phyloP scores from a whole-genome alignment of 768 basidiomycete genomes.

The Rhizopogon vulgaris region DNA sequence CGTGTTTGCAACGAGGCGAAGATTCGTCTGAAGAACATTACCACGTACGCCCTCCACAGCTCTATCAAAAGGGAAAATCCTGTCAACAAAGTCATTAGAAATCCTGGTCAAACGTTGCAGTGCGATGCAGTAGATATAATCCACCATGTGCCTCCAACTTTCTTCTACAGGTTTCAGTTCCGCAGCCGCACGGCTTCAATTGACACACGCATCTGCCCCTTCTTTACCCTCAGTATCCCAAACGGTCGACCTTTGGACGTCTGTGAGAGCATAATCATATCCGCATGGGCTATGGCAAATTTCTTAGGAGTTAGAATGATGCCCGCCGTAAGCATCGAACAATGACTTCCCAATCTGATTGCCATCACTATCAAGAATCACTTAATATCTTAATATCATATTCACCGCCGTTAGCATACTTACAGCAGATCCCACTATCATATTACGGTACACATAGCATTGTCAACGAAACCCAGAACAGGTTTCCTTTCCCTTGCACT shows the following conservation, averaged over 20 bases:
- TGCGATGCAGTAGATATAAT: not conserved
- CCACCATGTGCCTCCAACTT: not conserved
- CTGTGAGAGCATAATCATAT: slow-evolving; percentile 5
- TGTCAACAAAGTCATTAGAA: not conserved
- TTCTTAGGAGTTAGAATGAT: slow-evolving; percentile 5
- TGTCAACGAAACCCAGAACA: not conserved
- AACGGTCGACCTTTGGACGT: not conserved
- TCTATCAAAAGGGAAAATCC: not conserved
- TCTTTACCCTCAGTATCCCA: not conserved
- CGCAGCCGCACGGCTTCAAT: not conserved
- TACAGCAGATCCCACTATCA: not conserved
- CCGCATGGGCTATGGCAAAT: slow-evolving; percentile 2
- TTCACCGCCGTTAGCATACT: slow-evolving; percentile 5
- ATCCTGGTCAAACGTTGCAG: not conserved
- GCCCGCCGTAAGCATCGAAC: slow-evolving; percentile 10
- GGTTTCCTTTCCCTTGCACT: not conserved
- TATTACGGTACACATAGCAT: not conserved
- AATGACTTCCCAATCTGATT: slow-evolving; percentile 7
- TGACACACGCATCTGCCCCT: not conserved
- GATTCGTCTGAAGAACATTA: slow-evolving; percentile 10
- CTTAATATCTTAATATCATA: slow-evolving; percentile 7
- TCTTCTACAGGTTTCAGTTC: not conserved
- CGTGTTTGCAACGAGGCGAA: slow-evolving; percentile 25
- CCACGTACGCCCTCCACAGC: slow-evolving; percentile 1
- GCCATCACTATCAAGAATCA: not conserved